A percentile compares a stretch with the other conserved stretches of the same genome.
phyloP scores from a whole-genome alignment of 805 yeast genomes.

The Starmerella davenportii region DNA sequence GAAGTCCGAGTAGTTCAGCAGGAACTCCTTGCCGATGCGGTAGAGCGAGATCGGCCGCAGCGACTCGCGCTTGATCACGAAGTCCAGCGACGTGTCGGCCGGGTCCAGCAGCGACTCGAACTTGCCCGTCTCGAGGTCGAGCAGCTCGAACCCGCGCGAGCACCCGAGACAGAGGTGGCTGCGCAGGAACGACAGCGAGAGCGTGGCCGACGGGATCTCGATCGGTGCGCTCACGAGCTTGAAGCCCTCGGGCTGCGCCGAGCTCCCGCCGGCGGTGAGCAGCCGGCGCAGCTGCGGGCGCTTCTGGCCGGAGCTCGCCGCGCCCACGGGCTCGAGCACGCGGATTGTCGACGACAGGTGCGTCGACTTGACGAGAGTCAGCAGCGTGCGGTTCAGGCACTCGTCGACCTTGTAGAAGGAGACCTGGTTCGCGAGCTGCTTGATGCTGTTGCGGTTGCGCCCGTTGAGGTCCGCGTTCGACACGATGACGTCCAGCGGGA shows the following conservation, averaged over 20 bases:
- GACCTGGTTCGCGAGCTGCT: slow-evolving; percentile 72
- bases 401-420: slow-evolving; percentile 84
- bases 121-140: slow-evolving; percentile 63
- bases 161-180: slow-evolving; percentile 88
- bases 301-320: slow-evolving; percentile 16
- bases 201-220: slow-evolving; percentile 71
- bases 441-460: slow-evolving; percentile 36
- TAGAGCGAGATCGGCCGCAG: slow-evolving; percentile 84
- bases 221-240: slow-evolving; percentile 59
- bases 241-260: slow-evolving; percentile 31
- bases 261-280: slow-evolving; percentile 24
- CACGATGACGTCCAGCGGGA: slow-evolving; percentile 46
- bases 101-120: slow-evolving; percentile 86
- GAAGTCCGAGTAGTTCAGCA: slow-evolving; percentile 78
- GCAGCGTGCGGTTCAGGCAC: slow-evolving; percentile 71
- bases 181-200: slow-evolving; percentile 76
- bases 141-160: slow-evolving; percentile 88
- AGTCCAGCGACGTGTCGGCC: slow-evolving; percentile 94
- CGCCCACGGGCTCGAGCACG: slow-evolving; percentile 73
- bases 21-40: slow-evolving; percentile 71
- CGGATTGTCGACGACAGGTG: slow-evolving; percentile 57
- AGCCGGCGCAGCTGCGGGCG: slow-evolving; percentile 27
- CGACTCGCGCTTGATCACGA: slow-evolving; percentile 67
- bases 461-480: slow-evolving; percentile 25
- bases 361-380: slow-evolving; percentile 76